Percentiles rank a stretch among this genome's conserved stretches.
Conservation (phyloP, 2,329 filamentous ascomycete genomes). For the Colletotrichum navitas region DNA sequence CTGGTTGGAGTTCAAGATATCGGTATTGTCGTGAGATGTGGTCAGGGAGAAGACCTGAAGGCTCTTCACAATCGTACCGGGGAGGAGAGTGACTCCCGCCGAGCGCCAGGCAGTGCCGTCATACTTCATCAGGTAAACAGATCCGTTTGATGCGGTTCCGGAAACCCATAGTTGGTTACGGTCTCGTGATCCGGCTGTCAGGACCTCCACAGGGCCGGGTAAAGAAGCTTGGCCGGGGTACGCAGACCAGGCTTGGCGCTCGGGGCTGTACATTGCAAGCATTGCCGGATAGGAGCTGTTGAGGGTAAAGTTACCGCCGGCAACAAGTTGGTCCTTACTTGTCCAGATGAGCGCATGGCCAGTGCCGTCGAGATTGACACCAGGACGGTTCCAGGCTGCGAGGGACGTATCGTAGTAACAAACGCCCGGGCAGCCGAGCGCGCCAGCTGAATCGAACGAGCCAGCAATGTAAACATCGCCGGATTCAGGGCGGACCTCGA, state of each 20-base stretch:
- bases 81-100: conserved; percentile 72
- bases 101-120: conserved; percentile 79
- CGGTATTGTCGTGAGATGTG: conserved; percentile 72
- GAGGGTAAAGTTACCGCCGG: conserved; percentile 81
- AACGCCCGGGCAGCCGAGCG: conserved; percentile 83
- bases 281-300: conserved; percentile 71
- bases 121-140: conserved; percentile 85
- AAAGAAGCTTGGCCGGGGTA: conserved; percentile 74
- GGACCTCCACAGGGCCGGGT: conserved; percentile 82
- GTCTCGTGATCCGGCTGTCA: conserved; percentile 80
- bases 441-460: conserved; percentile 84
- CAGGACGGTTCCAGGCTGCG: conserved; percentile 84
- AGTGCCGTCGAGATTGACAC: conserved; percentile 76
- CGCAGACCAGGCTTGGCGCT: conserved; percentile 73
- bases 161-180: conserved; percentile 84
- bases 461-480: conserved; percentile 88
- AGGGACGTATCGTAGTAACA: conserved; percentile 81
- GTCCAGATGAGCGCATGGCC: conserved; percentile 83
- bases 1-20: conserved; percentile 75
- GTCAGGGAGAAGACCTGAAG: conserved; percentile 85
- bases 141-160: conserved; percentile 73
- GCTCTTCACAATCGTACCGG: conserved; percentile 78
- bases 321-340: conserved; percentile 77
- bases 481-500: conserved; percentile 77
- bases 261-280: conserved; percentile 80